Conservation (phyloP, 2,329 filamentous ascomycete genomes). For the Zarea fungicola region DNA sequence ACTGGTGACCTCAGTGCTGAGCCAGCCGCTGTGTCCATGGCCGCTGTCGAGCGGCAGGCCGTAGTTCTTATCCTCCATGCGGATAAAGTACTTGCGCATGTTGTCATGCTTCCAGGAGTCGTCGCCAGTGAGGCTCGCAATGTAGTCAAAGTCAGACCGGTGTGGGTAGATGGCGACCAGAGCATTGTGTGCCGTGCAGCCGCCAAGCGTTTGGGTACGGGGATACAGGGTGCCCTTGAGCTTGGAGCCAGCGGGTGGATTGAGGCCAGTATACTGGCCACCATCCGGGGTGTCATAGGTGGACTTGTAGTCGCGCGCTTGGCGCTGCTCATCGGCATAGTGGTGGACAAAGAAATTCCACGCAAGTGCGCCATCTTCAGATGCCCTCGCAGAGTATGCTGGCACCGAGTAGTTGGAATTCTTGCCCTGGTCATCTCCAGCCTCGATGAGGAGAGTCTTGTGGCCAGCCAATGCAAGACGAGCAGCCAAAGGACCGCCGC, state of each 20-base stretch:
- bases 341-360: constrained; percentile 64
- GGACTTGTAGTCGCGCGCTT: constrained; percentile 53
- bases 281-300: constrained; percentile 49
- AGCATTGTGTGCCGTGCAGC: constrained; percentile 53
- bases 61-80: constrained; percentile 51
- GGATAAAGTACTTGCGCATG: constrained; percentile 53
- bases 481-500: constrained; percentile 53
- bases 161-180: constrained; percentile 48
- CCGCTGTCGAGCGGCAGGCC: constrained; percentile 36
- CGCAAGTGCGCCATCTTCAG: constrained; percentile 49
- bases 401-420: constrained; percentile 48
- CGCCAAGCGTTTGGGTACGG: constrained; percentile 50
- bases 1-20: constrained; percentile 45
- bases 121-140: constrained; percentile 51
- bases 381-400: constrained; percentile 46
- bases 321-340: constrained; percentile 48
- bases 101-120: constrained; percentile 47
- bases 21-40: constrained; percentile 56
- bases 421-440: constrained; percentile 51
- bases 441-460: constrained; percentile 56
- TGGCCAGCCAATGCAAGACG: constrained; percentile 55
- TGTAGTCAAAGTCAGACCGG: constrained; percentile 47
- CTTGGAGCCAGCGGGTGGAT: constrained; percentile 46
- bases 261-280: constrained; percentile 45
- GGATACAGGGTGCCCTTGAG: constrained; percentile 54